phyloP scores from a whole-genome alignment of 345 rosid species.

The Arabis alpina region DNA sequence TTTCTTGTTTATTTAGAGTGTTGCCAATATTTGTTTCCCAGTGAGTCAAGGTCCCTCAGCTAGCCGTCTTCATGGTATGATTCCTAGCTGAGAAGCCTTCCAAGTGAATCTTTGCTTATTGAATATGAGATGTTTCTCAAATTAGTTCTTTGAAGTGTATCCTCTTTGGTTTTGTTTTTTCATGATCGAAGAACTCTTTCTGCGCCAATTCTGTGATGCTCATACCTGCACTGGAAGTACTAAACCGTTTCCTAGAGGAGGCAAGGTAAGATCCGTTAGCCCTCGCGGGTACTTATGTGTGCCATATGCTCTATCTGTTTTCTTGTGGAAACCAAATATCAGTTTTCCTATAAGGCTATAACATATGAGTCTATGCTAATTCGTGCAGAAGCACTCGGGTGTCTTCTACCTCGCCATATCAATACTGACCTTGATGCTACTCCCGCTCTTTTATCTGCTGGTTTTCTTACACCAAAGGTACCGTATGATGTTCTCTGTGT shows the following conservation, averaged over 20 bases:
- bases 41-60: constrained; percentile 74
- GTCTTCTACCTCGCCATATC: constrained; percentile 75
- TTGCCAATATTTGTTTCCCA: constrained; percentile 93
- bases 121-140: constrained; percentile 5
- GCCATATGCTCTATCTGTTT: not conserved
- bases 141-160: constrained; percentile 8
- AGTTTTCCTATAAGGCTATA: constrained; percentile 5
- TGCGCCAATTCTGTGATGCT: constrained; percentile 95
- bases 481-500: not conserved
- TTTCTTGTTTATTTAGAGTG: constrained; percentile 55
- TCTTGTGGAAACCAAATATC: not conserved
- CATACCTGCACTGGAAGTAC: constrained; percentile 70
- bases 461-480: constrained; percentile 84
- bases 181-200: constrained; percentile 62
- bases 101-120: constrained; percentile 8
- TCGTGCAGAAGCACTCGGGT: constrained; percentile 68
- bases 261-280: constrained; percentile 58
- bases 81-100: constrained; percentile 15
- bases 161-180: constrained; percentile 19
- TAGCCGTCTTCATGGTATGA: constrained; percentile 83
- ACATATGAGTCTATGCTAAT: constrained; percentile 24
- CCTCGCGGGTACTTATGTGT: not conserved
- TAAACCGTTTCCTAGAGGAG: constrained; percentile 76
- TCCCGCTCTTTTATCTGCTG: constrained; percentile 80
- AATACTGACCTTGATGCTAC: constrained; percentile 83